Evolutionary conservation across 1,139 yeast species (phyloP).

Genomic region (Hyphopichia pseudoburtonii): DNA sequence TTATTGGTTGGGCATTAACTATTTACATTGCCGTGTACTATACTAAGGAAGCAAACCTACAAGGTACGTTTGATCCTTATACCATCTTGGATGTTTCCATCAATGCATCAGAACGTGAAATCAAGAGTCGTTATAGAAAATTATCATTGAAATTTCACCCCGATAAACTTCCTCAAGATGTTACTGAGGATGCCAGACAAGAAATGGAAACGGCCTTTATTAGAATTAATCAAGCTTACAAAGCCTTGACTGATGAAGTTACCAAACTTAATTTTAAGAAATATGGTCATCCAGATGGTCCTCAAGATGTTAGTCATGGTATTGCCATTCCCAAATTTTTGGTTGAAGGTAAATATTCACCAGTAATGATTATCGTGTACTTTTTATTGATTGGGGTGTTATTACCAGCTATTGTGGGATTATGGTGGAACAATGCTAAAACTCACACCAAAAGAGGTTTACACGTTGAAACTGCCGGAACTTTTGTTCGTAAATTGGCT

Average conservation of each 20-base stretch:
- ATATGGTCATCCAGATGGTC: slow-evolving; percentile 98
- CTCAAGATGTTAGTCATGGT: slow-evolving; percentile 91
- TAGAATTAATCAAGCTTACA: slow-evolving; percentile 85
- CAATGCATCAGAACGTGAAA: slow-evolving; percentile 69
- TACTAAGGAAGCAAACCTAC: slow-evolving; percentile 49
- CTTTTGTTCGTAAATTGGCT: slow-evolving; percentile 60
- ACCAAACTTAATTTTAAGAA: slow-evolving; percentile 78
- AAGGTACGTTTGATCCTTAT: slow-evolving; percentile 80
- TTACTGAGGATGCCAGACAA: slow-evolving; percentile 58
- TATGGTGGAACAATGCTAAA: slow-evolving; percentile 89
- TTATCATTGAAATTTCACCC: slow-evolving; percentile 90
- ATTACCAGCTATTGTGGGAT: slow-evolving; percentile 75
- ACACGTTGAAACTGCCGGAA: slow-evolving; percentile 77
- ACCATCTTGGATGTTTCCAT: slow-evolving; percentile 73
- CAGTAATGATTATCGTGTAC: slow-evolving; percentile 62
- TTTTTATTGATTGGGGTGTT: slow-evolving; percentile 72
- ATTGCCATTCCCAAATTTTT: slow-evolving; percentile 93
- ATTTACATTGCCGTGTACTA: slow-evolving; percentile 47
- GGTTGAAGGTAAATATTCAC: slow-evolving; percentile 80
- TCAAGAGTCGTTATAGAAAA: slow-evolving; percentile 82
- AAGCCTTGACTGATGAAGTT: slow-evolving; percentile 88
- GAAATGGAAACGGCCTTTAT: slow-evolving; percentile 77
- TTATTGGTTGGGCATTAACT: slow-evolving; percentile 69
- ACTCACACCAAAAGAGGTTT: slow-evolving; percentile 81
- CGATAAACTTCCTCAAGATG: slow-evolving; percentile 75